Percentiles rank a stretch among this genome's conserved stretches.
Conservation (phyloP, 106 monocot species). For the Alisma plantagoaquatica region DNA sequence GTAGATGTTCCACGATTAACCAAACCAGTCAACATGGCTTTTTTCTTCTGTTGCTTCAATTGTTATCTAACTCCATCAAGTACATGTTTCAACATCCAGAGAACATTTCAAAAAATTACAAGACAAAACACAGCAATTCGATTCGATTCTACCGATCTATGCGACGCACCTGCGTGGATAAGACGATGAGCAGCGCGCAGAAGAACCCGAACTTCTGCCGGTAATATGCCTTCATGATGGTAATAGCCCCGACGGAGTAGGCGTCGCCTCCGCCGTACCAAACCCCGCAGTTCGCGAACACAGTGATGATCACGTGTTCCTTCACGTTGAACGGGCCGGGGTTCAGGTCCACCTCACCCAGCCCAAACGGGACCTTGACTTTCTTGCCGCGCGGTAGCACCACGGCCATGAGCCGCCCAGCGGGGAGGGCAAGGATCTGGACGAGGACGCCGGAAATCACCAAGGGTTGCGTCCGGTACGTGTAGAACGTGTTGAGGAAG, state of each 20-base stretch:
- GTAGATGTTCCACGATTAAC: too few relatives aligned
- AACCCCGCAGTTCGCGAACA: constrained; percentile 84
- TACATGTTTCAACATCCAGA: neutral
- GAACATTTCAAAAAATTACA: neutral
- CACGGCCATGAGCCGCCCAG: constrained; percentile 69
- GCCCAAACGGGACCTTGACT: constrained; percentile 19
- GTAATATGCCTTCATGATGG: constrained; percentile 89
- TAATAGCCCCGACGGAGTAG: constrained; percentile 85
- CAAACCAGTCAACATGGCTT: too few relatives aligned
- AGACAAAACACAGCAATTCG: neutral
- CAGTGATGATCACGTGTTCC: constrained; percentile 90
- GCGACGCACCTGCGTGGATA: constrained; percentile 90
- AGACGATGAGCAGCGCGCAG: constrained; percentile 63
- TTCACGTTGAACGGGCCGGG: constrained; percentile 91
- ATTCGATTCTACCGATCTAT: neutral
- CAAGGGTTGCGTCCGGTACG: constrained; percentile 76
- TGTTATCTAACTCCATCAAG: too few relatives aligned
- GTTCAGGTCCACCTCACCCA: constrained; percentile 50
- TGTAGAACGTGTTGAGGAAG: constrained; percentile 94
- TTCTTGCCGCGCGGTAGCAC: constrained; percentile 41
- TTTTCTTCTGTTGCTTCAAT: too few relatives aligned
- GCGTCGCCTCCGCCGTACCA: constrained; percentile 72
- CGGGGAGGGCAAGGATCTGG: constrained; percentile 68
- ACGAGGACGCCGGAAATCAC: constrained; percentile 67
- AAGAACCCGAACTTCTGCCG: constrained; percentile 57